Evolutionary conservation across 2,329 filamentous ascomycete genomes (phyloP).

Genomic region (Hypoxylon sp.): DNA sequence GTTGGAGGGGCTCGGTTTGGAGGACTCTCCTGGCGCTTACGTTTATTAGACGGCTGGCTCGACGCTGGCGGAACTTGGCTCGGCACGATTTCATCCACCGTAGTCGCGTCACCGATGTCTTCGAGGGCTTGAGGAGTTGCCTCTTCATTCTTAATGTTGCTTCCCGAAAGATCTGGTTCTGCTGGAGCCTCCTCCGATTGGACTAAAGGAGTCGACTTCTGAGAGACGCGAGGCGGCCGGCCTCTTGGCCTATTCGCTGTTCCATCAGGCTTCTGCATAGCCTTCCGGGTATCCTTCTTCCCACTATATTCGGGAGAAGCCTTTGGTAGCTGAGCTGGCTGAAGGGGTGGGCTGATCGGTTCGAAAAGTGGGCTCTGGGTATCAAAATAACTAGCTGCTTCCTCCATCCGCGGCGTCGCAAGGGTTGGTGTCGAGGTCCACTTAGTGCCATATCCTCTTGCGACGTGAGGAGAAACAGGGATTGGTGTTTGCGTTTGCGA

Average conservation of each 20-base stretch:
- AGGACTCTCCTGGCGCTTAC: conserved; percentile 70
- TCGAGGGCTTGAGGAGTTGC: conserved; percentile 69
- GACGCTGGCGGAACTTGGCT: conserved; percentile 58
- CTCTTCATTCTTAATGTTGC: conserved; percentile 72
- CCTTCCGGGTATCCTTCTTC: conserved; percentile 57
- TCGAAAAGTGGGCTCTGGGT: conserved; percentile 70
- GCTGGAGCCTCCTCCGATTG: conserved; percentile 65
- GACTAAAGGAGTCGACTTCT: conserved; percentile 55
- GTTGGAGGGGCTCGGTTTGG: conserved; percentile 62
- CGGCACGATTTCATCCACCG: conserved; percentile 67
- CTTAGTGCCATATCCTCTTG: conserved; percentile 66
- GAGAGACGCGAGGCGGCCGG: conserved; percentile 57
- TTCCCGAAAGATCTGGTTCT: conserved; percentile 59
- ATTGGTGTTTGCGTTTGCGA: conserved; percentile 49
- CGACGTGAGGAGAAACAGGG: conserved; percentile 49
- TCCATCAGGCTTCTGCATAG: conserved; percentile 48
- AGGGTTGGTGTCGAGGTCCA: conserved; percentile 72
- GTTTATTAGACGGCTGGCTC: conserved; percentile 62
- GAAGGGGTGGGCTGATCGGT: conserved; percentile 69
- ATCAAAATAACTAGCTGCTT: conserved; percentile 56
- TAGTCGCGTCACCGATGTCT: conserved; percentile 69
- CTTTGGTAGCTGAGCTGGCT: conserved; percentile 57
- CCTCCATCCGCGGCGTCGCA: conserved; percentile 66
- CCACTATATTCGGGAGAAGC: conserved; percentile 52
- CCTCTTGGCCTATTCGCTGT: conserved; percentile 47